Evolutionary conservation across 192 early-diverging fungal species (phyloP).

Genomic region (Phlyctochytrium bullatum): DNA sequence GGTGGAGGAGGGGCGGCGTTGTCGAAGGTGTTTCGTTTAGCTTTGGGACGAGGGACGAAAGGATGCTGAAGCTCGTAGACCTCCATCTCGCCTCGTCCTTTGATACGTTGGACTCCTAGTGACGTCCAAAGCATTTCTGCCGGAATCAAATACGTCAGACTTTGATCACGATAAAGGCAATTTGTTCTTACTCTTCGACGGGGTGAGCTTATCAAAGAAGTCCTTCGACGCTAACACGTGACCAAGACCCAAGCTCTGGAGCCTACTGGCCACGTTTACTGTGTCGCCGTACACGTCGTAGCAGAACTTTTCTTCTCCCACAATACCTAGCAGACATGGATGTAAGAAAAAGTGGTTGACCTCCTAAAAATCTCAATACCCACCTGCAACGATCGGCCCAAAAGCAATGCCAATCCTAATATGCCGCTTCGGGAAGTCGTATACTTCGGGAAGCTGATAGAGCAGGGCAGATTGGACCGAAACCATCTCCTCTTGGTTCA

Average conservation of each 20-base stretch:
- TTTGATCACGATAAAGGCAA: no score
- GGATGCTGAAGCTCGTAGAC: background rate
- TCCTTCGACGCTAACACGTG: background rate
- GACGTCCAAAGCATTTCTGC: background rate
- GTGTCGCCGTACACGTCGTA: conserved; percentile 5
- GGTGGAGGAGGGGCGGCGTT: background rate
- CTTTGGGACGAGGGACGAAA: background rate
- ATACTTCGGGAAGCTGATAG: background rate
- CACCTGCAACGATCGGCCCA: background rate
- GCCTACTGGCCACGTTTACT: background rate
- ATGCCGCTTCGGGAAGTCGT: background rate
- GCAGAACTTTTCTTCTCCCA: background rate
- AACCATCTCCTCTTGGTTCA: background rate
- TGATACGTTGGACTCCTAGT: background rate
- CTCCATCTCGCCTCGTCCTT: conserved; percentile 5
- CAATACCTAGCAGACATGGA: background rate
- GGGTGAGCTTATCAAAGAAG: background rate
- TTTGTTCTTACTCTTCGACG: background rate
- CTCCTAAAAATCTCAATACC: background rate
- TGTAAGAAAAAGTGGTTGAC: background rate
- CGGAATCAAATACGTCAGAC: no score
- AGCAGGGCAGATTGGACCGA: background rate
- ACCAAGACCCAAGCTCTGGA: conserved; percentile 2
- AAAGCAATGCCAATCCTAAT: conserved; percentile 1
- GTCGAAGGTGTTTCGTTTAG: background rate